Conservation (phyloP, 1,284 basidiomycete genomes). For the Puccinia coronata region DNA sequence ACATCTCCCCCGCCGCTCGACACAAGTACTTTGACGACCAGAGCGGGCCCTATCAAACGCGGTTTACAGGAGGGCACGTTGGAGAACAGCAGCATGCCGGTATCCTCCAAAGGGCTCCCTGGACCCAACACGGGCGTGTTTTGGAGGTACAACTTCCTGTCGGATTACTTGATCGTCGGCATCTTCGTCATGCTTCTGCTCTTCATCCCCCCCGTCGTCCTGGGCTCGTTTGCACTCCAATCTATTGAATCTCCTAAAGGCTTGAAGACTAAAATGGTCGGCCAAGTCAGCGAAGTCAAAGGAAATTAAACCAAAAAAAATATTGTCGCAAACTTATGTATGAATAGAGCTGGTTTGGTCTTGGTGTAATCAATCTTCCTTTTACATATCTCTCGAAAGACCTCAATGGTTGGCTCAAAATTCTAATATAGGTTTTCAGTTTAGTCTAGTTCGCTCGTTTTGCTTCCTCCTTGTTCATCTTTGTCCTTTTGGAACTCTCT, state of each 20-base stretch:
- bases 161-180: slow-evolving; percentile 42
- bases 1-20: not conserved
- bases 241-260: slow-evolving; percentile 44
- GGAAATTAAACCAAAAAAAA: not conserved
- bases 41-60: not conserved
- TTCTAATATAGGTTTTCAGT: too few species aligned
- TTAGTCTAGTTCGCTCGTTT: too few species aligned
- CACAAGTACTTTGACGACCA: not conserved
- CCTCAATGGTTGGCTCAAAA: too few species aligned
- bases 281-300: slow-evolving; percentile 36
- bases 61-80: not conserved
- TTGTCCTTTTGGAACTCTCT: too few species aligned
- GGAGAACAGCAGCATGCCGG: not conserved
- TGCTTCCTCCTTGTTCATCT: too few species aligned
- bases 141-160: slow-evolving; percentile 45
- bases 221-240: slow-evolving; percentile 34
- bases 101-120: slow-evolving; percentile 3
- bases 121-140: slow-evolving; percentile 20
- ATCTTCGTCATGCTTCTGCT: slow-evolving; percentile 39
- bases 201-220: slow-evolving; percentile 37
- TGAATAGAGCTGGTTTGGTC: not conserved
- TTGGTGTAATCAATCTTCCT: not conserved
- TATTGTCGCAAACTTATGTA: not conserved
- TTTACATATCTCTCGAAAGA: not conserved
- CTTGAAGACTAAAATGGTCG: slow-evolving; percentile 46